Conservation (phyloP, 768 basidiomycete genomes). For the Lyophyllum decastes region DNA sequence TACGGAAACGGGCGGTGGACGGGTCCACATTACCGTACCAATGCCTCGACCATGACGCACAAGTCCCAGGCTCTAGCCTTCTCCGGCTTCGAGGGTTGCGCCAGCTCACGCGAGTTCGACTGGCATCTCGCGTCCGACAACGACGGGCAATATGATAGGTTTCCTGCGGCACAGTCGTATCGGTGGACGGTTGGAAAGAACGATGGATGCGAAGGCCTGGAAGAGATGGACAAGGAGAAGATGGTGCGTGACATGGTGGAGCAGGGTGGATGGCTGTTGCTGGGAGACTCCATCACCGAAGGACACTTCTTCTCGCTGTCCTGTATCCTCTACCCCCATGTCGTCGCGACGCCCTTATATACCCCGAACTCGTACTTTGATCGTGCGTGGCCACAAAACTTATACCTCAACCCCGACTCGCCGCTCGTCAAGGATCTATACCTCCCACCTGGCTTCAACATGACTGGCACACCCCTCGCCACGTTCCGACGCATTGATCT, state of each 20-base stretch:
- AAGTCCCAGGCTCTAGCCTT: constrained; percentile 48
- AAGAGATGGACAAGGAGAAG: constrained; percentile 38
- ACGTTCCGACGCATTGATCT: constrained; percentile 69
- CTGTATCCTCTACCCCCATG: constrained; percentile 66
- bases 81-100: constrained; percentile 63
- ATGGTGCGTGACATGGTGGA: constrained; percentile 62
- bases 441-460: constrained; percentile 55
- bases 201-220: constrained; percentile 39
- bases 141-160: constrained; percentile 47
- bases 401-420: constrained; percentile 61
- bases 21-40: constrained; percentile 31
- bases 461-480: constrained; percentile 59
- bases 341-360: constrained; percentile 65
- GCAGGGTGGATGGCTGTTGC: constrained; percentile 68
- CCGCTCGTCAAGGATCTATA: constrained; percentile 35
- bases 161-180: constrained; percentile 53
- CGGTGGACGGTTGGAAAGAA: constrained; percentile 49
- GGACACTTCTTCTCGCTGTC: constrained; percentile 77
- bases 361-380: constrained; percentile 55
- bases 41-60: constrained; percentile 32
- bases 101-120: constrained; percentile 58
- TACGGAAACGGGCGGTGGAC: constrained; percentile 42
- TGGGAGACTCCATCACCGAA: constrained; percentile 73
- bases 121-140: constrained; percentile 66
- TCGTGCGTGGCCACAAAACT: constrained; percentile 63